Evolutionary conservation across 2,329 filamentous ascomycete genomes (phyloP), one percentile per base, ranked within the genome.

Genomic region (Didymella glomerata): DNA sequence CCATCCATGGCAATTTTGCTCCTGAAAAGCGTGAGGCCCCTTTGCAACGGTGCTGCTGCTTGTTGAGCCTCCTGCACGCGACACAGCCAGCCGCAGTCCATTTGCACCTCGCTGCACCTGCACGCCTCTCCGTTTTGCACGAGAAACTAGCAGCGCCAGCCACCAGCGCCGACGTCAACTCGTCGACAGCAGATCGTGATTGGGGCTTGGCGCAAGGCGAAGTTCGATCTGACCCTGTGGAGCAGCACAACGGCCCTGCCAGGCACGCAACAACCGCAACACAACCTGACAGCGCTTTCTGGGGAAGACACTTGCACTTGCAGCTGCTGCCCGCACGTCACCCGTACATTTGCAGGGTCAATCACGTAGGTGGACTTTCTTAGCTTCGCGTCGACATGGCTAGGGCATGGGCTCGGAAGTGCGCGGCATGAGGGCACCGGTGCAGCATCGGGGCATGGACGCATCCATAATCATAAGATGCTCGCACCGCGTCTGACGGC

Each of bases 321-420:
- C 40, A 32, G 25, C 20, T 36, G 49, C 40, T 36, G 34, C 34
- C 16, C 36, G 10, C 34, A 54, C 52, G 45, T 36, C 52, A 44
- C 52, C 45, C 20, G 45, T 14, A 44, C 24, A 44, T 3, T 30
- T 44, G 16, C 46, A 47, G 41, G 48, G 42, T 59, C 56, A 59
- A 59, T 54, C 50, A 59, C 51, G 56, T 59, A 59, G 56, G 56
- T 59, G 50, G 50, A 41, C 50, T 59, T 42, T 59, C 51, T 46
- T 54, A 58, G 49, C 56, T 49, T 46, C 28, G 34, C 36, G 32
- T 49, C 45, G 38, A 24, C 28, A 36, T 42, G 44, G 28, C 36
- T 36, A 13, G 45, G 49, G 28, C 25, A 22, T 48, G 45, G 50
- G 40, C 48, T 40, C 56, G 56, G 56, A 59, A 59, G 56, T 47